These are phyloP conservation scores for Delitschia confertaspora DNA, from an alignment of 495 filamentous ascomycete genomes.

Conservation along the genomic window DNA sequence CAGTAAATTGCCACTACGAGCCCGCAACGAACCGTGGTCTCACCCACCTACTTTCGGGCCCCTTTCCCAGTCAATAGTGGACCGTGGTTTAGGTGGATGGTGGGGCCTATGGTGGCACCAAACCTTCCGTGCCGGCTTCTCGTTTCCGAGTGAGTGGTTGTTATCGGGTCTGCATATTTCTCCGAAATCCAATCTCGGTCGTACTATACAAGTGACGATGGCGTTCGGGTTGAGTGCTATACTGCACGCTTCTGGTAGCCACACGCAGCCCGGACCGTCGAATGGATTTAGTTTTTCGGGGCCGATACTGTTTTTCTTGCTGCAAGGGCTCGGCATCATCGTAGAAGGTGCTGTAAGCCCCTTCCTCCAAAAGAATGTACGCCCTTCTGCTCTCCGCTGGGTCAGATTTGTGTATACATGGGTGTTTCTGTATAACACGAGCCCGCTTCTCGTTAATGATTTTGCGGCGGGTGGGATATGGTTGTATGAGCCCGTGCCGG, in stretches of 20 bases:
- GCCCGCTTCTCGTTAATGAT: slow-evolving; percentile 34
- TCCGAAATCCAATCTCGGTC: slow-evolving; percentile 39
- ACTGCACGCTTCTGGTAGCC: slow-evolving; percentile 36
- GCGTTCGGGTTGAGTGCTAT: slow-evolving; percentile 35
- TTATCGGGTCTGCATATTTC: too few relatives aligned
- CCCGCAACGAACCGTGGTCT: slow-evolving; percentile 36
- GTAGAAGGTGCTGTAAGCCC: slow-evolving; percentile 17
- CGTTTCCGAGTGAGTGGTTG: slow-evolving; percentile 48
- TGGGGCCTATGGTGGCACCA: slow-evolving; percentile 91
- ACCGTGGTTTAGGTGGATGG: slow-evolving; percentile 61
- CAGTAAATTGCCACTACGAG: too few relatives aligned
- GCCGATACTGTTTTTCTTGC: slow-evolving; percentile 36
- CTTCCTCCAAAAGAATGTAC: slow-evolving; percentile 11
- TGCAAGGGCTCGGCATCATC: slow-evolving; percentile 32
- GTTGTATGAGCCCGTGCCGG: slow-evolving; percentile 35
- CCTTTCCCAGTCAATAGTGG: slow-evolving; percentile 45
- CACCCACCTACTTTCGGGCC: slow-evolving; percentile 59
- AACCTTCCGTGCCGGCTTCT: slow-evolving; percentile 66
- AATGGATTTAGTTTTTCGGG: slow-evolving; percentile 31
- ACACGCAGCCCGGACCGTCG: slow-evolving; percentile 29
- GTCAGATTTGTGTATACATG: slow-evolving; percentile 33
- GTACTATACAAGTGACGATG: slow-evolving; percentile 23
- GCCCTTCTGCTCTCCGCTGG: slow-evolving; percentile 17
- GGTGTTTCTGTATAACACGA: slow-evolving; percentile 36
- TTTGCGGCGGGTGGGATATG: slow-evolving; percentile 36